Conservation (phyloP, 75 land plant species). For the Picea glauca region DNA sequence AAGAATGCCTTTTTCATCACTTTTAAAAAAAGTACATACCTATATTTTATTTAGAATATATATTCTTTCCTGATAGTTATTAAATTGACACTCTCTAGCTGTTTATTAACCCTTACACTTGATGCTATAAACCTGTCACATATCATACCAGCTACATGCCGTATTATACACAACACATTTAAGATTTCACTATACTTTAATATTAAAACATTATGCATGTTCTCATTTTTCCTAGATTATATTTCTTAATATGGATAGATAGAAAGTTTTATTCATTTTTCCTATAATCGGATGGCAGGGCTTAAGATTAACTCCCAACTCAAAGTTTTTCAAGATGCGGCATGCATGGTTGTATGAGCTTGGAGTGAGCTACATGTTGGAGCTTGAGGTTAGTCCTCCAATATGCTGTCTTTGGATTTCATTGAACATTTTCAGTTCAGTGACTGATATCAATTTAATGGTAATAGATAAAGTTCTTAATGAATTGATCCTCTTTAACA, state of each 20-base stretch:
- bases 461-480: background rate
- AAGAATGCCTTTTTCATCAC: too few species aligned
- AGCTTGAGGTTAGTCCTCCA: conserved; percentile 20
- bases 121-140: too few species aligned
- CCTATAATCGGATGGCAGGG: conserved; percentile 16
- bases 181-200: too few species aligned
- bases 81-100: too few species aligned
- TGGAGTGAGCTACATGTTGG: conserved; percentile 40
- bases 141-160: too few species aligned
- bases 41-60: too few species aligned
- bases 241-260: background rate
- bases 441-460: background rate
- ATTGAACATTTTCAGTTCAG: conserved; percentile 1
- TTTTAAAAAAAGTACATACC: too few species aligned
- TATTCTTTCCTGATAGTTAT: too few species aligned
- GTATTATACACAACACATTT: too few species aligned
- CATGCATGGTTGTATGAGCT: conserved; percentile 49
- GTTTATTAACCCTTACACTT: too few species aligned
- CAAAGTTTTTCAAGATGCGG: conserved; percentile 38
- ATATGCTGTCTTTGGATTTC: conserved; percentile 5
- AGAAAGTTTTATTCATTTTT: background rate
- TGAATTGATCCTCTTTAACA: too few species aligned
- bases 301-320: conserved; percentile 20
- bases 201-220: too few species aligned
- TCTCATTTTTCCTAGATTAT: background rate